phyloP scores from a whole-genome alignment of 208 protist genomes.

The Acanthamoeba lenticulata region DNA sequence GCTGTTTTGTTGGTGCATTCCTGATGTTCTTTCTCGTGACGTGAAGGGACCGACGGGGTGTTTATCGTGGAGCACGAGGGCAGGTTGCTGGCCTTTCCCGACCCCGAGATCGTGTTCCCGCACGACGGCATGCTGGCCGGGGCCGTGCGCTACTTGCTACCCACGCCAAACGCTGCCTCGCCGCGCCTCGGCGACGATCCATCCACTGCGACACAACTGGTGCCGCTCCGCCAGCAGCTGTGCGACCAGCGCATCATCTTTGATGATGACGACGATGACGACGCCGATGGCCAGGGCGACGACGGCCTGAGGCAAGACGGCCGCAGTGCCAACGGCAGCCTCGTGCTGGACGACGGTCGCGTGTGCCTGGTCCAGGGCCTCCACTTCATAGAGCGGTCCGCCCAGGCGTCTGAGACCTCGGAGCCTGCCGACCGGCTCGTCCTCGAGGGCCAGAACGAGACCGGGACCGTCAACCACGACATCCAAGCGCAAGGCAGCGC shows the following conservation, averaged over 20 bases:
- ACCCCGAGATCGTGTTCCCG: not conserved
- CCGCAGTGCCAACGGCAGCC: not conserved
- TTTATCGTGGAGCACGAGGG: constrained; percentile 11
- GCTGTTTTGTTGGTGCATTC: not conserved
- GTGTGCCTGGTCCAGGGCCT: not conserved
- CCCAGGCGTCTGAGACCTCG: not conserved
- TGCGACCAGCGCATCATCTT: not conserved
- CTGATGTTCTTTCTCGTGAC: not conserved
- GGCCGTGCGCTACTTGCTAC: not conserved
- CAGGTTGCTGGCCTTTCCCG: not conserved
- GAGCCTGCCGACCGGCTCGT: not conserved
- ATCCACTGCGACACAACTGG: not conserved
- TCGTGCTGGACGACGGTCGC: not conserved
- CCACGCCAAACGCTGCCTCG: not conserved
- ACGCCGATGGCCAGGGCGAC: not conserved
- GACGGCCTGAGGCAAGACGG: not conserved
- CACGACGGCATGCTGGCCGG: not conserved
- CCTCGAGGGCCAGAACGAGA: not conserved
- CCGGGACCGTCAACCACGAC: not conserved
- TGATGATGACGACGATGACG: not conserved
- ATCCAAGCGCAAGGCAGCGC: not conserved
- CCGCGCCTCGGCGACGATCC: not conserved
- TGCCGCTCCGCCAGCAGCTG: too few relatives aligned
- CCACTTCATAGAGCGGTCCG: not conserved
- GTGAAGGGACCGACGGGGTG: not conserved